Conservation (phyloP, 805 yeast genomes). For the Candida ortonii region DNA sequence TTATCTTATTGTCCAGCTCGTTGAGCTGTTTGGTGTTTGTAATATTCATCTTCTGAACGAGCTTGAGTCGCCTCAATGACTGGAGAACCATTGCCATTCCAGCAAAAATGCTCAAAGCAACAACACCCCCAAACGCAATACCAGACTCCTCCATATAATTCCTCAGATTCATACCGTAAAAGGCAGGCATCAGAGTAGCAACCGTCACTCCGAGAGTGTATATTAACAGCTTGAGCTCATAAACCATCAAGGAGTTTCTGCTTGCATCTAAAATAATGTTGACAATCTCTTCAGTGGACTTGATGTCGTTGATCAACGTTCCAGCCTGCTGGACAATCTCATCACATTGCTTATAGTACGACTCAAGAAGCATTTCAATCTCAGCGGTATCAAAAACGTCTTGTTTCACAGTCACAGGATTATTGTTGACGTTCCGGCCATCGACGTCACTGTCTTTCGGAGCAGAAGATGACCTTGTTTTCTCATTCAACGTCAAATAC, state of each 20-base stretch:
- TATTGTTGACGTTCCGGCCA: slow-evolving; percentile 2
- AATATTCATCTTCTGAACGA: slow-evolving; percentile 68
- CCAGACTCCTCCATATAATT: slow-evolving; percentile 71
- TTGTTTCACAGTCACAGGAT: slow-evolving; percentile 6
- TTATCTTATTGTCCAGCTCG: slow-evolving; percentile 27
- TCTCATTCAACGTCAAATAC: slow-evolving; percentile 74
- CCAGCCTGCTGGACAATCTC: slow-evolving; percentile 92
- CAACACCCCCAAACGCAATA: slow-evolving; percentile 60
- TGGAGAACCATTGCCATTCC: slow-evolving; percentile 54
- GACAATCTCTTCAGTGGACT: slow-evolving; percentile 89
- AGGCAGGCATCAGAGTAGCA: slow-evolving; percentile 81
- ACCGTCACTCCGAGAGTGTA: slow-evolving; percentile 83
- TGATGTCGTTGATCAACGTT: slow-evolving; percentile 75
- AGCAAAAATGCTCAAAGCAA: slow-evolving; percentile 47
- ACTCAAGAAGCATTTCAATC: slow-evolving; percentile 81
- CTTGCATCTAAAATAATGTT: slow-evolving; percentile 89
- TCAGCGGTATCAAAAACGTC: slow-evolving; percentile 48
- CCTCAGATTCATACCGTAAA: slow-evolving; percentile 84
- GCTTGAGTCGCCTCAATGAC: slow-evolving; percentile 54
- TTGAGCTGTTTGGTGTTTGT: slow-evolving; percentile 36
- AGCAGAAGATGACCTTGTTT: too few species aligned
- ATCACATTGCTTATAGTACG: slow-evolving; percentile 88
- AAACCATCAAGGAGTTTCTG: slow-evolving; percentile 84
- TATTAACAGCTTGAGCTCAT: slow-evolving; percentile 77
- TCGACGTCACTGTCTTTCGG: slow-evolving; percentile 4